Evolutionary conservation across 2,329 filamentous ascomycete species (phyloP), one percentile per base, ranked within the genome.

Genomic region (Zymoseptoria ardabiliae): DNA sequence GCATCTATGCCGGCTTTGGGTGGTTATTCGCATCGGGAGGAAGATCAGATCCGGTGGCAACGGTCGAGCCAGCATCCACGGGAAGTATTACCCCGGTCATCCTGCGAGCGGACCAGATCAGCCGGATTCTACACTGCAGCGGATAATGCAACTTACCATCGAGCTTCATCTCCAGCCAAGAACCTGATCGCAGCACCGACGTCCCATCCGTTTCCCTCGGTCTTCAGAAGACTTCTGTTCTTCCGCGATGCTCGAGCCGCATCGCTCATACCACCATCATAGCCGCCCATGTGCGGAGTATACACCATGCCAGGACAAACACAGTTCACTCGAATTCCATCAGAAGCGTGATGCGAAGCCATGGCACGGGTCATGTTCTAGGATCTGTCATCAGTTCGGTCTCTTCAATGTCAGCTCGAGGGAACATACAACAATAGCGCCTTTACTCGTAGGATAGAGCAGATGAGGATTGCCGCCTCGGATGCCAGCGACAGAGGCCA

Each of bases 401-500:
- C 49, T 13, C 3, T 19, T 3, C 10, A 35, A 19, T 2, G 21
- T 9, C 50, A 4, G 50, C 19, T 19, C 30, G 23, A 19, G 1
- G 41, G 9, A 13, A 68, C 67, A 58, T 58, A 71, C 69, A 22
- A 83, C 78, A 22, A 83, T 74, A 0, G 80, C 80, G 1, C 80
- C 80, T 66, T 83, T 82, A 25, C 73, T 76, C 9, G 80, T 82
- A 3, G 80, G 81, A 70, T 82, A 82, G 3, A 82, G 68, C 25
- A 82, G 64, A 72, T 80, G 76, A 2, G 79, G 80, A n/a, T 79
- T 82, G 0, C 81, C 80, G 2, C 80, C 80, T 55, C 76, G 76
- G n/a, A 80, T 66, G 0, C 84, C 84, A 0, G 84, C 83, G 1
- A 87, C 84, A 53, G 78, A 82, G 2, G 81, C 81, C 77, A 88